Conservation (phyloP, 2,329 filamentous ascomycete genomes). For the Pseudogymnoascus destructans region DNA sequence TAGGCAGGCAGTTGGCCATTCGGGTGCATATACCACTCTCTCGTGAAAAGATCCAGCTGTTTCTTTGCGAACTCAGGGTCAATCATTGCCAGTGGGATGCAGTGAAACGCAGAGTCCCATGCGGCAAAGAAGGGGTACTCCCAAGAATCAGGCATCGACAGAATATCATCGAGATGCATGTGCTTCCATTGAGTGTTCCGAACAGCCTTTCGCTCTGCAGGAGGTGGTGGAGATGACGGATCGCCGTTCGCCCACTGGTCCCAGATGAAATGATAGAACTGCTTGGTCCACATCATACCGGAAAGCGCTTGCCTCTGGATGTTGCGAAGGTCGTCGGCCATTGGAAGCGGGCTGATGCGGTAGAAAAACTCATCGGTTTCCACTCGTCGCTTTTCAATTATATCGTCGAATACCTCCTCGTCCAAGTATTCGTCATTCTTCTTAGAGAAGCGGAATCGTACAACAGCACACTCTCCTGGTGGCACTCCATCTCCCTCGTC, state of each 20-base stretch:
- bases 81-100: conserved; percentile 91
- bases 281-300: conserved; percentile 98
- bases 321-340: conserved; percentile 85
- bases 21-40: conserved; percentile 98
- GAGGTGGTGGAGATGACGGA: conserved; percentile 75
- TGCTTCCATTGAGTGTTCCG: conserved; percentile 89
- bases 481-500: conserved; percentile 77
- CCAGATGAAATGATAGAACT: conserved; percentile 94
- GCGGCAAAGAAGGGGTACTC: conserved; percentile 97
- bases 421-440: conserved; percentile 69
- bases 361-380: conserved; percentile 96
- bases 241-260: conserved; percentile 97
- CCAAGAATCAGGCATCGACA: conserved; percentile 98
- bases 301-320: conserved; percentile 90
- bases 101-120: conserved; percentile 96
- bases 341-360: conserved; percentile 80
- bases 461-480: conserved; percentile 87
- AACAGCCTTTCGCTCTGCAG: conserved; percentile 62
- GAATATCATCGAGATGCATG: conserved; percentile 83
- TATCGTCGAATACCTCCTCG: conserved; percentile 83
- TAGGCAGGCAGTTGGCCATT: conserved; percentile 87
- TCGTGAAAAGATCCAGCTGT: conserved; percentile 86
- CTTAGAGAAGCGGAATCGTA: conserved; percentile 77
- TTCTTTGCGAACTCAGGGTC: conserved; percentile 97
- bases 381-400: conserved; percentile 72